phyloP scores from a whole-genome alignment of 139 green algal species.

The Astrephomene gubernaculifera region DNA sequence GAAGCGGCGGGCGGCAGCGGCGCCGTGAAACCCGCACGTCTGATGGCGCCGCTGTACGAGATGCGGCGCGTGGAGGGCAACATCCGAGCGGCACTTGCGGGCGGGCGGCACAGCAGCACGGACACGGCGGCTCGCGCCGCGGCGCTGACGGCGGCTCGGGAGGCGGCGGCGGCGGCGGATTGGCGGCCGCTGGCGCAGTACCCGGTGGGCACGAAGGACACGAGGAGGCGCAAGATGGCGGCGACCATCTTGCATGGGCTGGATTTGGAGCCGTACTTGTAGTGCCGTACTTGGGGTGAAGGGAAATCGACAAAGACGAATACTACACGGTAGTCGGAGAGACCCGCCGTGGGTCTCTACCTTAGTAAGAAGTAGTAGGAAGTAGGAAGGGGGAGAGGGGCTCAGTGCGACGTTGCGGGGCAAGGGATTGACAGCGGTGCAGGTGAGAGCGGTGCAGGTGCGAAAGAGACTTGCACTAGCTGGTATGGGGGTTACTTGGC shows the following conservation, averaged over 20 bases:
- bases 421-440: too few relatives aligned
- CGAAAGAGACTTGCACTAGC: too few relatives aligned
- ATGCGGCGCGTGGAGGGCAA: constrained; percentile 43
- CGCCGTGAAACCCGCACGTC: background rate
- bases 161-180: constrained; percentile 34
- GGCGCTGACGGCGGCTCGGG: constrained; percentile 6
- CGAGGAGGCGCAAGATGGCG: constrained; percentile 41
- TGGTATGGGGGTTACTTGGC: too few relatives aligned
- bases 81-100: constrained; percentile 36
- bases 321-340: too few relatives aligned
- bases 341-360: too few relatives aligned
- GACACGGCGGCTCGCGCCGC: constrained; percentile 15
- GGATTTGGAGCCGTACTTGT: constrained; percentile 26
- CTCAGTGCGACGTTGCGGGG: too few relatives aligned
- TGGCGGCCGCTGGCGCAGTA: constrained; percentile 36
- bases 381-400: too few relatives aligned
- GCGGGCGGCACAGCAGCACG: constrained; percentile 37
- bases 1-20: background rate
- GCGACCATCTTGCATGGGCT: constrained; percentile 19
- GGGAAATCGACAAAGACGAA: too few relatives aligned
- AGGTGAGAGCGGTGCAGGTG: too few relatives aligned
- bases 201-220: constrained; percentile 44
- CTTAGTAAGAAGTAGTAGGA: too few relatives aligned
- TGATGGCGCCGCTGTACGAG: constrained; percentile 43
- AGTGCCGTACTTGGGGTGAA: too few relatives aligned